A percentile compares a stretch with the other conserved stretches of the same genome.
These are phyloP conservation scores for Prunus fruticosa DNA, from an alignment of 306 rosid species.

Conservation along the genomic window DNA sequence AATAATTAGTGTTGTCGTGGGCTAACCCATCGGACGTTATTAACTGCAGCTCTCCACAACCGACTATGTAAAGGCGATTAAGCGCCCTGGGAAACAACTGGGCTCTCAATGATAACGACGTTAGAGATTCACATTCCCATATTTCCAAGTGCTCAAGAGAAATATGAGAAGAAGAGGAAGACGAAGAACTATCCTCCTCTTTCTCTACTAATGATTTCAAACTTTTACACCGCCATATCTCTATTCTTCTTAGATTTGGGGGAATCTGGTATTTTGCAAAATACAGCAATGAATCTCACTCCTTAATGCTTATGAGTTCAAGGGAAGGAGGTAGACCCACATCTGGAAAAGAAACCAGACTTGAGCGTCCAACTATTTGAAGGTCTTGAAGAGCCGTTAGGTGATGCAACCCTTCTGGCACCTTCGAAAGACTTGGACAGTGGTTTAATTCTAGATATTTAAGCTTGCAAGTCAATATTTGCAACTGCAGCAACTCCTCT, in stretches of 20 bases:
- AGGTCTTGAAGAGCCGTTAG: background rate
- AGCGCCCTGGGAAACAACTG: too few species aligned
- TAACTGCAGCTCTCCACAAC: too few species aligned
- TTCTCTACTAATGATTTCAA: background rate
- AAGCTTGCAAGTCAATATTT: too few species aligned
- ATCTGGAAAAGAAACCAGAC: background rate
- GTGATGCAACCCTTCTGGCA: too few species aligned
- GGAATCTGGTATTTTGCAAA: background rate
- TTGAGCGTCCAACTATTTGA: background rate
- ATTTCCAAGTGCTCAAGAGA: too few species aligned
- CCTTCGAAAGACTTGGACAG: background rate
- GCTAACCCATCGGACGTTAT: too few species aligned
- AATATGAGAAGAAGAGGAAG: too few species aligned
- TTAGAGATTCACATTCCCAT: too few species aligned
- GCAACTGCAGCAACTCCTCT: too few species aligned
- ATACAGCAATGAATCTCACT: background rate
- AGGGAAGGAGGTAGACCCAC: background rate
- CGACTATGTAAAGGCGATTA: rapidly evolving
- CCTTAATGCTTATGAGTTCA: background rate
- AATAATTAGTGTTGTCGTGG: too few species aligned
- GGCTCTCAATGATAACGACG: too few species aligned
- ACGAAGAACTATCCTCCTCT: background rate
- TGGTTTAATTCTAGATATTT: too few species aligned
- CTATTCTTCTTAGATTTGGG: background rate
- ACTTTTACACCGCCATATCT: rapidly evolving